Base-by-base conservation (phyloP, 2,329 filamentous ascomycete species). In the Colletotrichum siamense region DNA sequence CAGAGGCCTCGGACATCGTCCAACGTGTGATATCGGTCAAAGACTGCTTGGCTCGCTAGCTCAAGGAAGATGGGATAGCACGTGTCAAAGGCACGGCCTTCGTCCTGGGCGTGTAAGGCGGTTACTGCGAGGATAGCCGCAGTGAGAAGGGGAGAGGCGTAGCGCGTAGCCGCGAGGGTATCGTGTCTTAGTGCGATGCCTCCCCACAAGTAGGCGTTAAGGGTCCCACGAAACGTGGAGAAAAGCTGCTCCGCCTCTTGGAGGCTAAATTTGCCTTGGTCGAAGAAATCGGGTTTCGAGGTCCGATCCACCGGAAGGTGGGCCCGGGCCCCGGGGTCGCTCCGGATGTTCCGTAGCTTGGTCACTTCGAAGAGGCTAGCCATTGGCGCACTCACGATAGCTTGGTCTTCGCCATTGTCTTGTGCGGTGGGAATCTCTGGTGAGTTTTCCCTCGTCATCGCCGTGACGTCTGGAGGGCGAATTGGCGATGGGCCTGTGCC, bases 1-100 rank as follows among this genome's bases (percentile, higher is more conserved):
- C 90, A 92, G 5, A 93, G 86, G 1, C 89, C 92, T 8, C 91
- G 88, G 49, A 93, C 87, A 73, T 91, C 89, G 77, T 93, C 91
- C 18, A 91, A 81, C 15, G 88, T 90, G 63, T 92, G 82, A 61
- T 83, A 82, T 1, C 82, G 87, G 55, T 91, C 89, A 77, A 93
- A 90, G 80, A 92, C 90, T 75, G 90, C 89, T 34, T 85, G 88
- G 18, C 90, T 89, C 61, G 92, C 89, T 3, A 93, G 86, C 6
- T 88, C 86, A 3, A 91, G 87, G 77, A 93, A 92, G 75, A 92
- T 89, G 69, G 86, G 86, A 79, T 91, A 92, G 80, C 91, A 92
- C 3, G 85, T 83, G 65, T 90, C 89, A 73, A 92, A 89, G 4
- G 89, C 88, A 4, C 85, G 84, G 7, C 88, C 89, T 65, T 79